Base-by-base conservation (phyloP, 345 rosid species). In the Gossypium herbaceum region DNA sequence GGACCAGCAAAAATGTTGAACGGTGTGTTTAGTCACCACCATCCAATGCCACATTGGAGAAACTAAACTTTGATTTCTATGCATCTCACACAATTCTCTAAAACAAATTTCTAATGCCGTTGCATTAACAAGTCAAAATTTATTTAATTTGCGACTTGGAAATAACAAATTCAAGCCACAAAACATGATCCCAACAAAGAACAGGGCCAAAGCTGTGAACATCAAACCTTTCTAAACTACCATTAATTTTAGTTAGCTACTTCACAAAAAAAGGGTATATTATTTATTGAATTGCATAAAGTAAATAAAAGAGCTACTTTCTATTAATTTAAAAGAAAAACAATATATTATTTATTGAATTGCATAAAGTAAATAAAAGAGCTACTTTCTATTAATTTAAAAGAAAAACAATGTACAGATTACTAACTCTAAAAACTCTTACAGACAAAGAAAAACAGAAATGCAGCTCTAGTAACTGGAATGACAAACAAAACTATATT, bases 151-250 rank as follows among this genome's bases (percentile, higher is more conserved):
- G 4, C 4, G 13, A 67, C 19, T 45, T 22, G 55, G 34, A 24
- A 66, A 66, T 66, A 48, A 44, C 71, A 44, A 44, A 20, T 66
- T 44, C 54, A 66, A 27, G 59, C 55, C 13, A 69, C 17, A 20
- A 69, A 70, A 70, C 60, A 29, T 17, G 22, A 51, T 27, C 25
- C 52, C 73, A 52, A 27, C 57, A 50, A n/a, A 52, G 20, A 70
- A 29, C 60, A 70, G 16, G 17, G 60, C 25, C 13, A 67, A 10
- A 56, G 59, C 47, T 51, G 59, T 10, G 47, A 51, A 69, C 44
- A 17, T 17, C 9, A 68, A 68, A 12, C 24, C 24, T 50, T 39
- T 69, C 16, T 11, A 15, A 69, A 13, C 57, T 50, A 12, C 24
- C 24, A 69, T 69, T 27, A 69, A 20, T 27, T 27, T 29, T 17